Percentiles rank a stretch among this genome's conserved stretches.
phyloP scores from a whole-genome alignment of 148 eudicot species.

The Chenopodium album region DNA sequence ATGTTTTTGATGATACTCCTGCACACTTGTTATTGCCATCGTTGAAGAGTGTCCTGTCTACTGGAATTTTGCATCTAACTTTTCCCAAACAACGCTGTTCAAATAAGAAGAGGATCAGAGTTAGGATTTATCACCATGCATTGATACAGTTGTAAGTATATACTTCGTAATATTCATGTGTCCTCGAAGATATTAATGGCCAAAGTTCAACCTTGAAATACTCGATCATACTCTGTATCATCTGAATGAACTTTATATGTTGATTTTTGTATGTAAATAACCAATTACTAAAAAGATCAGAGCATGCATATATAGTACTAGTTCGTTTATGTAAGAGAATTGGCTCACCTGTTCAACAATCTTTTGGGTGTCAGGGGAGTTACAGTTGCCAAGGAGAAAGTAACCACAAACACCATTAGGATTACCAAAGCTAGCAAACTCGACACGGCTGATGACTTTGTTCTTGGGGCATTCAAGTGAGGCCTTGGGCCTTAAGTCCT shows the following conservation, averaged over 20 bases:
- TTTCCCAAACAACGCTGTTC: constrained; percentile 61
- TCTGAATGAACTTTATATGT: too few relatives aligned
- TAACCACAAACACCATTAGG: constrained; percentile 63
- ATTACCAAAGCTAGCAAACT: constrained; percentile 71
- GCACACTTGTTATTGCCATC: constrained; percentile 43
- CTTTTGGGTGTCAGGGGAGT: constrained; percentile 30
- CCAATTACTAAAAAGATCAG: too few relatives aligned
- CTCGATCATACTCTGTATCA: too few relatives aligned
- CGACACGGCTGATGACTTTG: constrained; percentile 42
- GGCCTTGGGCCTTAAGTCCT: constrained; percentile 35
- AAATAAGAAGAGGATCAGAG: background rate
- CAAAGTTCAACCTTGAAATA: too few relatives aligned
- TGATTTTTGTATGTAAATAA: too few relatives aligned
- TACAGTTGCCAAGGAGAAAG: constrained; percentile 42
- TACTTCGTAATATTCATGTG: too few relatives aligned
- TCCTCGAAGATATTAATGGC: too few relatives aligned
- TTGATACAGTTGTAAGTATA: too few relatives aligned
- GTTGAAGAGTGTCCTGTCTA: constrained; percentile 44
- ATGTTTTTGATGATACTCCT: constrained; percentile 34
- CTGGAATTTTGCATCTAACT: constrained; percentile 44
- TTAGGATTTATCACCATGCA: background rate
- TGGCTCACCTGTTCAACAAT: constrained; percentile 49
- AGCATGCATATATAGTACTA: too few relatives aligned
- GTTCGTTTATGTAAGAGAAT: background rate
- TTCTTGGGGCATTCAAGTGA: constrained; percentile 48